These are phyloP conservation scores for Penicillium nordicum DNA, from an alignment of 2,329 filamentous ascomycete species.

Conservation along the genomic window DNA sequence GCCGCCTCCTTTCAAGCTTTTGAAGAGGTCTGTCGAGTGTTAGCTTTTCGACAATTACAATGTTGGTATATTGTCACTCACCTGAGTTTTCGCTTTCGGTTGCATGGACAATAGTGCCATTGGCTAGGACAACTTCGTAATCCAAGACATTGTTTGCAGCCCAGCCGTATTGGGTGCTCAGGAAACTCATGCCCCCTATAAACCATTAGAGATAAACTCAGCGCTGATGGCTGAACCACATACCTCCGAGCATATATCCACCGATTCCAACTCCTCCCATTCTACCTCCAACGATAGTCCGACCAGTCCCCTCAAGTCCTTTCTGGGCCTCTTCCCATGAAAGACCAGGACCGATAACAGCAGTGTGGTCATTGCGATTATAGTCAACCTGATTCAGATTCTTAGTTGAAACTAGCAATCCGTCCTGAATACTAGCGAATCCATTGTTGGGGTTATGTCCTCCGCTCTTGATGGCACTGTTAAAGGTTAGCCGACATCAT, in stretches of 20 bases:
- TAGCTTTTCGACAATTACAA: not conserved
- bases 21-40: constrained; percentile 37
- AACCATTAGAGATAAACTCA: constrained; percentile 5
- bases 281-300: constrained; percentile 44
- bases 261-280: constrained; percentile 50
- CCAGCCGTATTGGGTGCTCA: constrained; percentile 51
- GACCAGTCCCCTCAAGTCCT: constrained; percentile 29
- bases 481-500: not conserved
- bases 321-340: constrained; percentile 36
- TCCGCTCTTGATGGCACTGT: constrained; percentile 50
- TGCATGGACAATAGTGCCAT: constrained; percentile 45
- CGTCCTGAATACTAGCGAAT: constrained; percentile 46
- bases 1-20: constrained; percentile 43
- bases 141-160: constrained; percentile 48
- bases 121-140: constrained; percentile 49
- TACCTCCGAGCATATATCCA: constrained; percentile 47
- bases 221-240: constrained; percentile 3
- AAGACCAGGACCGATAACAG: constrained; percentile 38
- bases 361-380: constrained; percentile 38
- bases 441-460: constrained; percentile 49
- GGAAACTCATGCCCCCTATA: constrained; percentile 45
- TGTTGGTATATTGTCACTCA: constrained; percentile 2
- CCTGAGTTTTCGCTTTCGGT: constrained; percentile 35
- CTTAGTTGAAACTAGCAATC: constrained; percentile 46
- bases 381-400: constrained; percentile 39